Base-by-base conservation (phyloP, 2,329 filamentous ascomycete genomes). In the Seiridium unicorne region DNA sequence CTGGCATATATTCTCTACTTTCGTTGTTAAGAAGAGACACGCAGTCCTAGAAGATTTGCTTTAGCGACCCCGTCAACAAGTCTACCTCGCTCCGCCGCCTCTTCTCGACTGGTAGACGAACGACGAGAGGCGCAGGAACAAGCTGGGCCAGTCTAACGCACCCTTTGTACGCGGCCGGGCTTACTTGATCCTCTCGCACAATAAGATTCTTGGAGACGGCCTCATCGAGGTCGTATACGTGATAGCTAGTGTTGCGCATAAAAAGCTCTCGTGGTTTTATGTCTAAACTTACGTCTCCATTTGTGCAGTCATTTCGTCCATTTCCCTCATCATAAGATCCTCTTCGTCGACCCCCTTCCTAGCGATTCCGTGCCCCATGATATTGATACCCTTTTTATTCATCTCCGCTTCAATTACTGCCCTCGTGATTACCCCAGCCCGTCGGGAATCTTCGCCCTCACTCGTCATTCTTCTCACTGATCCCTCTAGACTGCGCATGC, bases 401-500 rank as follows among this genome's bases (percentile, higher is more conserved):
- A 92, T 74, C 73, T 91, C 88, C 4, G 70, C 76, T 59, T 87
- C 82, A 9, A 93, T 73, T 38, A 77, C 79, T 9, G 79, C 78
- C 38, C 87, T 79, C 18, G 81, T 86, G 64, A 91, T 70, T 70
- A 91, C 83, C 3, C 79, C 81, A 44, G 70, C 70, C 4, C 69
- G 69, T 1, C 72, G 68, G 13, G 81, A 71, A 26, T 73, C 74
- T n/a, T 78, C 77, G 77, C 86, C 83, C 55, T 81, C 82, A 55
- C 81, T 80, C 67, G 75, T 82, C 69, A 91, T 87, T 47, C 80
- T 80, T 61, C 75, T 76, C 58, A 87, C 86, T 76, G 90, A 92
- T 0, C 85, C 87, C 63, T 90, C 88, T 58, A 96, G 78, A 68
- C 93, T 97, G 63, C 87, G 81, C 84, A 97, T 85, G 0, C 84